Base-by-base conservation (phyloP, 805 yeast species). In the Crinitomyces ghanaensis region DNA sequence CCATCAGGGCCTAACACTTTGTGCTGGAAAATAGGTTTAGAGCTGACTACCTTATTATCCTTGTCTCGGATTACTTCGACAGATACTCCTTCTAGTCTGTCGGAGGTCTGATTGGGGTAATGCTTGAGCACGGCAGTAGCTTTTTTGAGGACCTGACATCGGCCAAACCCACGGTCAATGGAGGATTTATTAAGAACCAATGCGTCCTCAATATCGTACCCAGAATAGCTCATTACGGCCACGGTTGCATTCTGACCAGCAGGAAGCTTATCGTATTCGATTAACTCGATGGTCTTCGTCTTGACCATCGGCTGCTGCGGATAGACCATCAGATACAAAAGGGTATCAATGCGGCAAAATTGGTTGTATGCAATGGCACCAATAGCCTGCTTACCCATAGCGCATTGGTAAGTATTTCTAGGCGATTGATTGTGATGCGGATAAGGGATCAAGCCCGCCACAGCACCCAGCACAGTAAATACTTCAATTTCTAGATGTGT, bases 261-360 rank as follows among this genome's bases (percentile, higher is more conserved):
- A 3, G 98, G 98, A 26, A 91, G 65, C 54, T 91, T 86, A 59
- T 91, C 98, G 55, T 91, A 91, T 41, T 88, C 81, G 43, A 91
- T 88, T 41, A 91, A 66, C 60, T 91, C 98, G 45, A 91, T 91
- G 0, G 98, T 91, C 55, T 85, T 83, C 3, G 97, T 85, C 62
- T 91, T 91, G 18, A 91, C 98, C 97, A 91, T 83, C 0, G 98
- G 98, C 56, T 91, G 97, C 60, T 91, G 97, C 4, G 98, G 98
- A 53, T 91, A 91, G n/a, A 85, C 94, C 95, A 91, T 82, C 43
- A 91, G 66, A 52, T 91, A 91, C 43, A 91, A 64, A 51, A 91
- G 61, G 1, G 98, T 91, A 53, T 91, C 98, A 45, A 91, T 88
- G 57, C 98, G 77, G 53, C 84, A 72, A 62, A 91, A 82, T 60